Evolutionary conservation across 257 asterid genomes (phyloP).

Genomic region (Scutellaria minor): DNA sequence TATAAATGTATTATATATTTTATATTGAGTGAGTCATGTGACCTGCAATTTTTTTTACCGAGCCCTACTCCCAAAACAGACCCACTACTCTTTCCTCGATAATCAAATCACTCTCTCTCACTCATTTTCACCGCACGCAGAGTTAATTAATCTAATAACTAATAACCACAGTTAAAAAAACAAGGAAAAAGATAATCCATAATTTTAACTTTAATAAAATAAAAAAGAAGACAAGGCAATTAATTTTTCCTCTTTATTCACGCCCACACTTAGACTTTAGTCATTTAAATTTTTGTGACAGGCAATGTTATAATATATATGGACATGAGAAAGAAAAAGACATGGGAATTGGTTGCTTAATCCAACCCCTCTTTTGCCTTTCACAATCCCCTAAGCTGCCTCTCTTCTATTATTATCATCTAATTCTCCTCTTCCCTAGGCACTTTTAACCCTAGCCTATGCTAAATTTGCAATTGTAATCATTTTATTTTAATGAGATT

Average conservation of each 20-base stretch:
- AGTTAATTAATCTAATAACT: slow-evolving; percentile 28
- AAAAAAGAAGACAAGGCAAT: slow-evolving; percentile 39
- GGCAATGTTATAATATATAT: neutral
- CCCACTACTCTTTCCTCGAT: slow-evolving; percentile 76
- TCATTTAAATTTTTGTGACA: slow-evolving; percentile 25
- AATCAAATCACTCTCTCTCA: slow-evolving; percentile 43
- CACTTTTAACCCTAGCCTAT: slow-evolving; percentile 34
- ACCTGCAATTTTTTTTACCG: slow-evolving; percentile 39
- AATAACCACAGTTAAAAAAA: slow-evolving; percentile 36
- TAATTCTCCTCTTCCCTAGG: slow-evolving; percentile 53
- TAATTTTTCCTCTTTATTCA: slow-evolving; percentile 51
- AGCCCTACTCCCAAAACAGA: slow-evolving; percentile 73
- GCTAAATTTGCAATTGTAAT: slow-evolving; percentile 23
- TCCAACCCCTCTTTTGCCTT: slow-evolving; percentile 49
- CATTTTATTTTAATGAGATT: neutral
- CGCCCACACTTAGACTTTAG: slow-evolving; percentile 41
- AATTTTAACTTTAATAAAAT: slow-evolving; percentile 23
- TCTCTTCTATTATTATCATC: slow-evolving; percentile 47
- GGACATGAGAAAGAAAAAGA: slow-evolving; percentile 33
- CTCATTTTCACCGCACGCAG: slow-evolving; percentile 42
- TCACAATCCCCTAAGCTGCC: slow-evolving; percentile 69
- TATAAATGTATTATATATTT: too few relatives aligned
- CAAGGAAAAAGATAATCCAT: neutral
- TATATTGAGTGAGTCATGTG: slow-evolving; percentile 46
- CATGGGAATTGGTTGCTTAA: slow-evolving; percentile 52